Base-by-base conservation (phyloP, 306 rosid genomes). In the Canavalia gladiata region DNA sequence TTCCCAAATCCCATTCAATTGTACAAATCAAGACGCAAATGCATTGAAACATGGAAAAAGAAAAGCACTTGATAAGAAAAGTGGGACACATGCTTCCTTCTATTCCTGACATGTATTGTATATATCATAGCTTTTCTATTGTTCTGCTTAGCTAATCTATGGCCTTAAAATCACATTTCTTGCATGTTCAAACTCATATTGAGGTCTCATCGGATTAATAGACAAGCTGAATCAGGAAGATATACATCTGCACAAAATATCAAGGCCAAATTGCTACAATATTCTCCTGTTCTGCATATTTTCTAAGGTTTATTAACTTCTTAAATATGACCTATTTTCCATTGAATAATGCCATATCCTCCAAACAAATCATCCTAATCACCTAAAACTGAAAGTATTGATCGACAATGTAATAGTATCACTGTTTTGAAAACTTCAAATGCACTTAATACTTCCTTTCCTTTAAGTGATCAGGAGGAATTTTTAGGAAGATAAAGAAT, bases 171-270 rank as follows among this genome's bases (percentile, higher is more conserved):
- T 33, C 35, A 34, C 56, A 49, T 25, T 34, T 31, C 52, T 29
- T 76, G 46, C 54, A 80, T n/a, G 63, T 76, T 49, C 51, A 80
- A 71, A 82, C 68, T 47, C 49, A 58, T 10, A 74, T 74, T 30
- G 58, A 55, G 63, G 73, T 28, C 72, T 49, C 67, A 45, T 49
- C 9, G 56, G 74, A 50, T 49, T 76, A 49, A 52, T 52, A 67
- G 46, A 71, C 60, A 47, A 8, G 8, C 6, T 6, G 37, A 75
- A 56, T 30, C 60, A 58, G 72, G 45, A 39, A 65, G 73, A 39
- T 39, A 25, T 11, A 58, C 13, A 55, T 29, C 43, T 25, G 42
- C 78, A 68, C 25, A 56, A 76, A 39, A 33, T 59, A 51, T 10
- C 71, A 76, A 5, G 52, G 56, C 67, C 47, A 39, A 18, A 64